A percentile compares a stretch with the other conserved stretches of the same genome.
Evolutionary conservation across 2,329 filamentous ascomycete genomes (phyloP).

Genomic region (Fusarium zealandicum): DNA sequence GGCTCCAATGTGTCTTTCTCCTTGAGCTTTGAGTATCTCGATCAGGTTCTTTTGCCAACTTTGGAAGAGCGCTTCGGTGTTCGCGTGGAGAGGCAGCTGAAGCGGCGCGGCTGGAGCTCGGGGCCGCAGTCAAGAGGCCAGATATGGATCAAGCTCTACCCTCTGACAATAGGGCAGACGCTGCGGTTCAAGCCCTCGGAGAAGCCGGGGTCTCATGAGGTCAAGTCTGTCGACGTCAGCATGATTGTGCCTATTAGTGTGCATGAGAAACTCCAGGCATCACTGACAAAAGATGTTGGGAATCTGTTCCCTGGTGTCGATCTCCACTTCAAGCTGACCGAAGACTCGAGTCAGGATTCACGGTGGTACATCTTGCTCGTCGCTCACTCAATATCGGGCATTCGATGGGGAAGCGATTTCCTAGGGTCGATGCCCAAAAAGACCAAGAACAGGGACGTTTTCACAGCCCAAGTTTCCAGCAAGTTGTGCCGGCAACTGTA

Average conservation of each 20-base stretch:
- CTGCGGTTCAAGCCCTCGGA: constrained; percentile 47
- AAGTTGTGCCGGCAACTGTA: constrained; percentile 56
- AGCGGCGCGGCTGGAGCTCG: constrained; percentile 59
- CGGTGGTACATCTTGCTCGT: constrained; percentile 66
- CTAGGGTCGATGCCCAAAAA: constrained; percentile 54
- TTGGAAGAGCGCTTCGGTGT: constrained; percentile 60
- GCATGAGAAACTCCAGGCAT: constrained; percentile 50
- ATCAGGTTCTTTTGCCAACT: constrained; percentile 65
- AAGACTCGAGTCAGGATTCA: constrained; percentile 59
- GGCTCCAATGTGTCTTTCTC: constrained; percentile 67
- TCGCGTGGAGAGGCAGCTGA: constrained; percentile 53
- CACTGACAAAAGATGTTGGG: constrained; percentile 51
- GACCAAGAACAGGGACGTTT: constrained; percentile 37
- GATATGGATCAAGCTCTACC: constrained; percentile 52
- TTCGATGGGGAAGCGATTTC: constrained; percentile 59
- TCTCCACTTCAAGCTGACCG: constrained; percentile 53
- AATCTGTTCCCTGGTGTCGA: constrained; percentile 53
- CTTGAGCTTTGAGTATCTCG: constrained; percentile 67
- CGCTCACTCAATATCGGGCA: constrained; percentile 54
- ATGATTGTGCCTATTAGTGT: constrained; percentile 58
- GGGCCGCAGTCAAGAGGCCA: constrained; percentile 53
- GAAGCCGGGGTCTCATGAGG: constrained; percentile 40
- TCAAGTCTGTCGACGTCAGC: constrained; percentile 59
- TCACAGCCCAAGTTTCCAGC: constrained; percentile 52
- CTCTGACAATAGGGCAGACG: constrained; percentile 44